Evolutionary conservation across 2,329 filamentous ascomycete genomes (phyloP).

Genomic region (Emmonsiellopsis sp.): DNA sequence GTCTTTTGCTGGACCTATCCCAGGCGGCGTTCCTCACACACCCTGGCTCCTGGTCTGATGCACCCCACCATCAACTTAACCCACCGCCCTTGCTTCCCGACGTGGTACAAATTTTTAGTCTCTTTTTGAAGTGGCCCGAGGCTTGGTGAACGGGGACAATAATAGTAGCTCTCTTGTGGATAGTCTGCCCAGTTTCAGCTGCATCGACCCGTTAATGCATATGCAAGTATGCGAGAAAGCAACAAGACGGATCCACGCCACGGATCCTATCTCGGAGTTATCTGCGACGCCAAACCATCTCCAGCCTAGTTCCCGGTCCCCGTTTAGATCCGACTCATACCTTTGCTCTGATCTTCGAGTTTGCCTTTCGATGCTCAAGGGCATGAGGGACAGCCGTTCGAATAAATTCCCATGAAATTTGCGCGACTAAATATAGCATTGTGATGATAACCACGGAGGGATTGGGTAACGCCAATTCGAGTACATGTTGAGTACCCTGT

Average conservation of each 20-base stretch:
- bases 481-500: background rate
- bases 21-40: background rate
- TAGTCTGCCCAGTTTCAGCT: constrained; percentile 14
- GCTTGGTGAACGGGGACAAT: constrained; percentile 1
- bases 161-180: constrained; percentile 9
- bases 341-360: background rate
- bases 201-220: constrained; percentile 20
- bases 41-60: background rate
- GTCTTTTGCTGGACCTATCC: background rate
- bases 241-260: constrained; percentile 7
- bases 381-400: too few relatives aligned
- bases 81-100: constrained; percentile 3
- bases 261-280: constrained; percentile 4
- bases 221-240: constrained; percentile 15
- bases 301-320: background rate
- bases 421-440: too few relatives aligned
- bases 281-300: background rate
- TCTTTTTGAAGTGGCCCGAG: constrained; percentile 1
- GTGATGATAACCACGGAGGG: too few relatives aligned
- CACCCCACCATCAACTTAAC: background rate
- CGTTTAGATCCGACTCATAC: background rate
- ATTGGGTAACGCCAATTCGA: too few relatives aligned
- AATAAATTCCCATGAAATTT: too few relatives aligned
- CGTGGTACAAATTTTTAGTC: background rate
- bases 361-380: too few relatives aligned